Base-by-base conservation (phyloP, 2,329 filamentous ascomycete species). In the Leptographium wingfieldii region DNA sequence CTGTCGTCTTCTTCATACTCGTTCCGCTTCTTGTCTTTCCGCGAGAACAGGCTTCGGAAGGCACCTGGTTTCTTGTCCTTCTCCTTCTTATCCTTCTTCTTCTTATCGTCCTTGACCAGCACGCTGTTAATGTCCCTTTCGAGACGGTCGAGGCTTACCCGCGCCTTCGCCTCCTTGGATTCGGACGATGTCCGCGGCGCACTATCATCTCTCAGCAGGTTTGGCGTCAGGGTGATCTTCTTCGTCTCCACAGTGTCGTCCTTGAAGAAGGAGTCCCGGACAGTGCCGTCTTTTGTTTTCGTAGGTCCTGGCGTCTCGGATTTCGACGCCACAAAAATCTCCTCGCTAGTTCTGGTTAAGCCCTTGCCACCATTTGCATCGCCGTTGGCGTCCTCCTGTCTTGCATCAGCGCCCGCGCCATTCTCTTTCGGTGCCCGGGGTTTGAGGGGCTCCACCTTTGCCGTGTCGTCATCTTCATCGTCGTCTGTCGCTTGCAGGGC, bases 221-320 rank as follows among this genome's bases (percentile, higher is more conserved):
- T 95, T 1, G 94, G 94, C 3, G 94, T 99, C 53, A 99, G 81
- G 0, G 92, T 95, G 66, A 99, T 97, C 76, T 97, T 97, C 73
- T 95, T 91, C 3, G 94, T 96, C 72, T 97, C 94, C 46, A 90
- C 87, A 38, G 84, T 90, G 68, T 99, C 92, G 68, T 97, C 94
- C 72, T 91, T 95, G 78, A 96, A 96, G 77, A 97, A 96, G 1
- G 92, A 96, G 73, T 97, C 92, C 64, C 92, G 83, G 53, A 96
- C 81, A 27, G 88, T 92, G 51, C 91, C 91, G 66, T 95, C 95
- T 64, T 87, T 84, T 43, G 90, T 91, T 69, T 86, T 83, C 69
- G 79, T 80, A 1, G 76, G 73, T 1, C 75, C 74, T 1, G 65
- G 66, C 3, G 51, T 81, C 76, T 60, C 77, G 2, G 72, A 67